Evolutionary conservation across 495 filamentous ascomycete genomes (phyloP), one percentile per base, ranked within the genome.

Genomic region (Penicillium argentinense): DNA sequence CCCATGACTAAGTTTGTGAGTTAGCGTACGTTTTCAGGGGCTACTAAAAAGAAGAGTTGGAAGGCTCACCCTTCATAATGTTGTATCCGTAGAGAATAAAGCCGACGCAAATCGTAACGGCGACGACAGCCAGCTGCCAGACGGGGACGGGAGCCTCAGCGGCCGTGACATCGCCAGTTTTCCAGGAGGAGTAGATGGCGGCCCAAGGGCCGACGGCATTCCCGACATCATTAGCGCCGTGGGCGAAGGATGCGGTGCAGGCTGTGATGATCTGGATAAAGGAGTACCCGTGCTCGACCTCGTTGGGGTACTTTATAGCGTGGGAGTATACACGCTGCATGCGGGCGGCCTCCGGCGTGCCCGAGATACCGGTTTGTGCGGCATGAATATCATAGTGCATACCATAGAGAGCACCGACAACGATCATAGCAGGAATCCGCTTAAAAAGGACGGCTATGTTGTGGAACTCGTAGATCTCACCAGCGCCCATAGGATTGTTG

Each of bases 211-310:
- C 87, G 52, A 89, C 80, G 12, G 87, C 84, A 69, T 89, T 89
- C 30, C 82, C 75, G 49, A 90, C 79, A 60, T 90, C 88, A 63
- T 92, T 92, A 56, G 86, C 83, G 41, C 87, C 87, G 68, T 91
- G 87, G 2, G 86, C 82, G 45, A 91, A 88, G 2, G 85, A 88
- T 4, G 84, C 82, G 16, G 85, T 88, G 64, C 79, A 81, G 39
- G 87, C 87, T n/a, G 85, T 89, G 33, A 88, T 49, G 46, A 90
- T 64, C 71, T 91, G 87, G 47, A 88, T 66, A 69, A 86, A 89
- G 13, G 85, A 85, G 68, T 84, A 90, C 22, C 78, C 76, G 70
- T 89, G 81, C 67, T 91, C 87, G 62, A 84, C 82, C 56, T 82
- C 78, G 68, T 89, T 88, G 67, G 86, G 79, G 67, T 83, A 90